Evolutionary conservation across 768 basidiomycete species (phyloP).

Genomic region (Amanita pallidorosea): DNA sequence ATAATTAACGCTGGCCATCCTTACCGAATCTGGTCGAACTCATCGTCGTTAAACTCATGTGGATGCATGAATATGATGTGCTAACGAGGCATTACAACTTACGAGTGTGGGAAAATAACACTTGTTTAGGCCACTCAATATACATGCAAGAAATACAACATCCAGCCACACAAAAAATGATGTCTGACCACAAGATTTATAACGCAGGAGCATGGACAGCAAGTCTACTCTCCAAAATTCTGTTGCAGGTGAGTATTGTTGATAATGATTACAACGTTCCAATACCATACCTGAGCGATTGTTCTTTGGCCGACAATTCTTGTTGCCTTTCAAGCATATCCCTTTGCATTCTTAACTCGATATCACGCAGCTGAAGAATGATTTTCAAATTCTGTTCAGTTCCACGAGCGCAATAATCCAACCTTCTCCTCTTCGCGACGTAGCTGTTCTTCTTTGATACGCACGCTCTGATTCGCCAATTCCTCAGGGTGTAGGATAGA

Average conservation of each 20-base stretch:
- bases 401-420: slow-evolving; percentile 2
- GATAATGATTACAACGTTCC: not conserved
- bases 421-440: slow-evolving; percentile 82
- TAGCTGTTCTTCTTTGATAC: slow-evolving; percentile 86
- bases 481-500: slow-evolving; percentile 79
- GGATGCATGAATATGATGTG: slow-evolving; percentile 22
- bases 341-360: slow-evolving; percentile 77
- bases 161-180: not conserved
- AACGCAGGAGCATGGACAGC: slow-evolving; percentile 11
- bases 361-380: slow-evolving; percentile 55
- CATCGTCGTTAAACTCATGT: slow-evolving; percentile 50
- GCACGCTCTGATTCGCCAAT: slow-evolving; percentile 74
- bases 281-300: slow-evolving; percentile 46
- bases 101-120: not conserved
- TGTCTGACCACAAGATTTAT: not conserved
- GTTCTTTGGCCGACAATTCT: slow-evolving; percentile 79
- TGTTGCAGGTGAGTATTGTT: slow-evolving; percentile 5
- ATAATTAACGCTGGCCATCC: slow-evolving; percentile 8
- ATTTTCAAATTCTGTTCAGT: not conserved
- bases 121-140: slow-evolving; percentile 1
- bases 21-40: slow-evolving; percentile 58
- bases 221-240: slow-evolving; percentile 20
- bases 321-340: slow-evolving; percentile 85
- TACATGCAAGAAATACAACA: not conserved
- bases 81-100: too few species aligned